phyloP scores from a whole-genome alignment of 2,329 filamentous ascomycete genomes.

The Apiospora marii region DNA sequence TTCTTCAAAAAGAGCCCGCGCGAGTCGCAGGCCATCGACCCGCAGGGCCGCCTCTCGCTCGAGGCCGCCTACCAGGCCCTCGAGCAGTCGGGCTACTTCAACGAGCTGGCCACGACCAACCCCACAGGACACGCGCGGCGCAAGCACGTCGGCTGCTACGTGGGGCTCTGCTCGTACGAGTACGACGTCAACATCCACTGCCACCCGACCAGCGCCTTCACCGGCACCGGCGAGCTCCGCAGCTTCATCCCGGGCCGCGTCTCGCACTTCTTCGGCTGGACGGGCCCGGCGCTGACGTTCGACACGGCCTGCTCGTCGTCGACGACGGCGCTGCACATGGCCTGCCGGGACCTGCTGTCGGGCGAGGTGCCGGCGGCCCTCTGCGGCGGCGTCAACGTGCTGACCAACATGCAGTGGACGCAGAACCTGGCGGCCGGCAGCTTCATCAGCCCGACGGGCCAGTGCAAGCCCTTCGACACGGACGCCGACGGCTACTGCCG shows the following conservation, averaged over 20 bases:
- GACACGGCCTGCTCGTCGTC: slow-evolving; percentile 47
- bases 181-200: slow-evolving; percentile 51
- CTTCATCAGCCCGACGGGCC: slow-evolving; percentile 39
- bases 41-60: slow-evolving; percentile 33
- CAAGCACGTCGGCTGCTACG: slow-evolving; percentile 44
- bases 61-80: slow-evolving; percentile 37
- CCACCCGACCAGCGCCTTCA: slow-evolving; percentile 46
- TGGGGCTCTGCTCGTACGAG: slow-evolving; percentile 46
- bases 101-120: neutral
- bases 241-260: slow-evolving; percentile 38
- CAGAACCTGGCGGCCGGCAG: slow-evolving; percentile 36
- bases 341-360: slow-evolving; percentile 38
- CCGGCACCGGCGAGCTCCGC: slow-evolving; percentile 36
- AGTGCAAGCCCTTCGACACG: slow-evolving; percentile 46
- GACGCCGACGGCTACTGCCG: slow-evolving; percentile 35
- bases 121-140: slow-evolving; percentile 27
- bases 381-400: slow-evolving; percentile 41
- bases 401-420: slow-evolving; percentile 35
- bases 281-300: slow-evolving; percentile 38
- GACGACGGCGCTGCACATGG: slow-evolving; percentile 45
- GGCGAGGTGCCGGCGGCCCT: slow-evolving; percentile 43
- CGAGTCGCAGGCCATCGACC: slow-evolving; percentile 33
- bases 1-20: slow-evolving; percentile 36
- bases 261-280: slow-evolving; percentile 43
- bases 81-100: slow-evolving; percentile 38